Evolutionary conservation across 2,329 filamentous ascomycete species (phyloP), one percentile per base, ranked within the genome.

Genomic region (Hymenoscyphus fructigenus): DNA sequence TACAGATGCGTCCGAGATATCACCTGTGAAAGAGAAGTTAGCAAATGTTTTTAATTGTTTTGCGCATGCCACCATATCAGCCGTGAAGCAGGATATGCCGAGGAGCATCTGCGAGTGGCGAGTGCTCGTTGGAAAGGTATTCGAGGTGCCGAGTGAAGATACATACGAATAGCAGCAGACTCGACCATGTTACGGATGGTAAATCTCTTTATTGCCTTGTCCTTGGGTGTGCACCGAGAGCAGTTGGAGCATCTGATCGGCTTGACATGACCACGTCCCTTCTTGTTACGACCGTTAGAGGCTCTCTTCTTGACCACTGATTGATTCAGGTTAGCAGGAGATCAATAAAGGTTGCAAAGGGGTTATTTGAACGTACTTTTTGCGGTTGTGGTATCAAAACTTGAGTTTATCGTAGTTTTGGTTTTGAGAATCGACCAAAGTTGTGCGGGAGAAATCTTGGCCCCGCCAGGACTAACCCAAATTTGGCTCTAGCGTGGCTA

Each of bases 191-290:
- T 98, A 83, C 95, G 91, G 88, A 99, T 91, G 85, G 95, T 99
- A 88, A 99, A 99, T 85, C 95, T 89, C 93, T 99, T 99, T 89
- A 99, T 98, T 76, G 96, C 95, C 92, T 99, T 99, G 80, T 99
- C 95, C 91, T 99, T 99, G 67, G 64, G 80, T 72, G 73, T 82
- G 82, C 80, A 89, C 81, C 79, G 85, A 76, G 85, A 92, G 89
- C 85, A 95, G 88, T 89, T 92, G 84, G 86, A 92, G 90, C 85
- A 95, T 81, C 88, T 91, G 85, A 99, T 97, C 79, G 95, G 96
- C 90, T 99, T 99, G 85, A 96, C 93, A 88, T 98, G 94, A 86
- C 95, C 95, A 83, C 95, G 92, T 83, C 95, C 94, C 85, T 97
- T 97, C 93, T 97, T 97, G 91, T 98, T 97, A 82, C 94, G 93